A percentile compares a stretch with the other conserved stretches of the same genome.
Conservation (phyloP, 805 yeast genomes). For the Nakazawaea populi region DNA sequence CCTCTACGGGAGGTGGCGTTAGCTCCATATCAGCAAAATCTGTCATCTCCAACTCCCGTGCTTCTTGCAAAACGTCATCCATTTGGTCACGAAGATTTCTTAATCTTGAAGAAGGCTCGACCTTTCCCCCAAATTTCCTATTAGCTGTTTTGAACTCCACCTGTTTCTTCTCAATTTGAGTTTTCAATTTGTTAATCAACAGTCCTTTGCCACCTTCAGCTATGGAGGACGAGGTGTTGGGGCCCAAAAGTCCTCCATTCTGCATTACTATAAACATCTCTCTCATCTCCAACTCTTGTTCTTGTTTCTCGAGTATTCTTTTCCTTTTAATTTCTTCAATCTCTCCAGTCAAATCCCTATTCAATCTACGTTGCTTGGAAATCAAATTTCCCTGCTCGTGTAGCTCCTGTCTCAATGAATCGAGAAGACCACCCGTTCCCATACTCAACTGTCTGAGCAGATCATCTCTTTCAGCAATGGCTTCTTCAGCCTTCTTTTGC, state of each 20-base stretch:
- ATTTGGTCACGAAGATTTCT: slow-evolving; percentile 73
- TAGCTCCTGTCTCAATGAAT: slow-evolving; percentile 53
- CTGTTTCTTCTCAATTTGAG: slow-evolving; percentile 39
- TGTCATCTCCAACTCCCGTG: slow-evolving; percentile 79
- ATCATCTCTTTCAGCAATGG: slow-evolving; percentile 35
- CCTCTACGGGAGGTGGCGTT: slow-evolving; percentile 4
- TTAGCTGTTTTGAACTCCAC: slow-evolving; percentile 27
- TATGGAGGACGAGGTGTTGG: slow-evolving; percentile 23
- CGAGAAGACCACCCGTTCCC: slow-evolving; percentile 73
- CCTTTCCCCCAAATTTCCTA: slow-evolving; percentile 34
- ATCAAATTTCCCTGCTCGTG: slow-evolving; percentile 58
- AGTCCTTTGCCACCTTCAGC: slow-evolving; percentile 16
- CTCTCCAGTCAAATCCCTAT: slow-evolving; percentile 54
- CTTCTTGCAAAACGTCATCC: slow-evolving; percentile 81
- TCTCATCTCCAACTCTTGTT: slow-evolving; percentile 71
- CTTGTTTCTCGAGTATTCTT: slow-evolving; percentile 60
- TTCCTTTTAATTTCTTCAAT: slow-evolving; percentile 58
- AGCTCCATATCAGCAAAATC: slow-evolving; percentile 56
- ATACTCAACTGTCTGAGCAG: slow-evolving; percentile 28
- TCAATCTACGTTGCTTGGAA: slow-evolving; percentile 52
- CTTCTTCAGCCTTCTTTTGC: slow-evolving; percentile 32
- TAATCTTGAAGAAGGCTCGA: slow-evolving; percentile 74
- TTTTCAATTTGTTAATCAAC: slow-evolving; percentile 35
- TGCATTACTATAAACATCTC: slow-evolving; percentile 63
- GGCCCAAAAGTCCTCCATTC: slow-evolving; percentile 23